phyloP scores from a whole-genome alignment of 768 basidiomycete genomes.

The Mrakia frigida region DNA sequence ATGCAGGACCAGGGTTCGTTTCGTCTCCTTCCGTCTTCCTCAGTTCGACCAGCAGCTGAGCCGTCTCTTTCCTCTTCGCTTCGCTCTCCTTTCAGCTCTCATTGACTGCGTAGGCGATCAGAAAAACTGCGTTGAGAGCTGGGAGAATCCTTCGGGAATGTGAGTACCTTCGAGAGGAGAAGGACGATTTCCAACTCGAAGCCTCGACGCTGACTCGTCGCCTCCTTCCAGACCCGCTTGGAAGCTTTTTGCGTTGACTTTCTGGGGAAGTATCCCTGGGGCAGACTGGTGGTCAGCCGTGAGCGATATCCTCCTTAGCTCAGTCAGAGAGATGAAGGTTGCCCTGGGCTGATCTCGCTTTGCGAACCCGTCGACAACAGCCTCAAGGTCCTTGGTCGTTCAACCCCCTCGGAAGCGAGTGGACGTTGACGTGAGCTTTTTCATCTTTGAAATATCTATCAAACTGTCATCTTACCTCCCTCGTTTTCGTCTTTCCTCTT shows the following conservation, averaged over 20 bases:
- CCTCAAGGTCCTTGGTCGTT: neutral
- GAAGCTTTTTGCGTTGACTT: neutral
- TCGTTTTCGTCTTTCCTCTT: neutral
- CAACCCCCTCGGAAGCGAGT: constrained; percentile 1
- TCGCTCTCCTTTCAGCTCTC: too few species aligned
- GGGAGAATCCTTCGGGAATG: neutral
- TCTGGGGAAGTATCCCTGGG: constrained; percentile 1
- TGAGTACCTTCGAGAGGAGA: constrained; percentile 4
- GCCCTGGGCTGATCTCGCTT: neutral
- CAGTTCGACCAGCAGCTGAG: neutral
- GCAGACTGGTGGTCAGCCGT: neutral
- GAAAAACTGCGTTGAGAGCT: neutral
- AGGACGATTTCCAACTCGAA: too few species aligned
- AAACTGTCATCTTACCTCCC: neutral
- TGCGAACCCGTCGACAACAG: neutral
- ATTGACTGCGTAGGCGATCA: neutral
- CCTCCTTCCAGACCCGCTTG: neutral
- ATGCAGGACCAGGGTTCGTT: neutral
- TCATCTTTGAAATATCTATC: neutral
- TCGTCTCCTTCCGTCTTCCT: neutral
- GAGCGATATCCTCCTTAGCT: neutral
- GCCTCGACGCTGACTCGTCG: neutral
- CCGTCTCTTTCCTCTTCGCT: neutral
- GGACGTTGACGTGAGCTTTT: neutral
- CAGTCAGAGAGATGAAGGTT: neutral